phyloP scores from a whole-genome alignment of 495 filamentous ascomycete genomes.

The Cenococcum geophilum region DNA sequence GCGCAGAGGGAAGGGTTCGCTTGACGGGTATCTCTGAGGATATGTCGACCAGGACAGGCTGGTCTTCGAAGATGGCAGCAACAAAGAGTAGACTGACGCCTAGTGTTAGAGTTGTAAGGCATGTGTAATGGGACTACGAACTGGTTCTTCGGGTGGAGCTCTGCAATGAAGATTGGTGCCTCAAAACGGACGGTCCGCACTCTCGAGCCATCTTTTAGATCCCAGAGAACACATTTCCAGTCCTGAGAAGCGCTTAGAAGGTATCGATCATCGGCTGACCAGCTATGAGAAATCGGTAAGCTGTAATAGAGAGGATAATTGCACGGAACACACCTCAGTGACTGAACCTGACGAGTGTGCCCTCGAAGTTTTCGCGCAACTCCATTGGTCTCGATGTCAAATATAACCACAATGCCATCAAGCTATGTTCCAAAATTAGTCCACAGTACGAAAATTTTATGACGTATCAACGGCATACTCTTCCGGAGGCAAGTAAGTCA shows the following conservation, averaged over 20 bases:
- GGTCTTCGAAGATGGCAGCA: slow-evolving; percentile 86
- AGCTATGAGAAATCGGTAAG: slow-evolving; percentile 49
- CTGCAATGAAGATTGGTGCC: slow-evolving; percentile 89
- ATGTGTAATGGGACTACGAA: slow-evolving; percentile 41
- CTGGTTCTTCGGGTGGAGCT: slow-evolving; percentile 89
- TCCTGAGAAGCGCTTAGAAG: slow-evolving; percentile 92
- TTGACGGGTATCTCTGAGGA: slow-evolving; percentile 58
- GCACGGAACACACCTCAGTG: slow-evolving; percentile 48
- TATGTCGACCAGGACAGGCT: slow-evolving; percentile 80
- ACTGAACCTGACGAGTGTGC: slow-evolving; percentile 85
- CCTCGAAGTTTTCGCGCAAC: slow-evolving; percentile 88
- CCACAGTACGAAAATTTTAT: too few relatives aligned
- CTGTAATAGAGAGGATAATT: not conserved
- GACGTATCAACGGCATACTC: slow-evolving; percentile 46
- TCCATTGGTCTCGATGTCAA: slow-evolving; percentile 94
- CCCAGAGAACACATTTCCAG: slow-evolving; percentile 94
- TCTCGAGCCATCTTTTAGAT: slow-evolving; percentile 67
- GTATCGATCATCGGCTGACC: slow-evolving; percentile 86
- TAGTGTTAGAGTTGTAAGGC: not conserved
- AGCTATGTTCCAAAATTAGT: slow-evolving; percentile 40
- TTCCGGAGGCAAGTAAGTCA: slow-evolving; percentile 87
- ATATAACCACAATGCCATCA: slow-evolving; percentile 90
- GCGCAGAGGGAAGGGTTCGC: slow-evolving; percentile 71
- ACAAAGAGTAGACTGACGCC: slow-evolving; percentile 64
- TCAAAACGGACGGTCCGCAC: slow-evolving; percentile 74